phyloP scores from a whole-genome alignment of 768 basidiomycete genomes.

The Xerocomellus dryophilus region DNA sequence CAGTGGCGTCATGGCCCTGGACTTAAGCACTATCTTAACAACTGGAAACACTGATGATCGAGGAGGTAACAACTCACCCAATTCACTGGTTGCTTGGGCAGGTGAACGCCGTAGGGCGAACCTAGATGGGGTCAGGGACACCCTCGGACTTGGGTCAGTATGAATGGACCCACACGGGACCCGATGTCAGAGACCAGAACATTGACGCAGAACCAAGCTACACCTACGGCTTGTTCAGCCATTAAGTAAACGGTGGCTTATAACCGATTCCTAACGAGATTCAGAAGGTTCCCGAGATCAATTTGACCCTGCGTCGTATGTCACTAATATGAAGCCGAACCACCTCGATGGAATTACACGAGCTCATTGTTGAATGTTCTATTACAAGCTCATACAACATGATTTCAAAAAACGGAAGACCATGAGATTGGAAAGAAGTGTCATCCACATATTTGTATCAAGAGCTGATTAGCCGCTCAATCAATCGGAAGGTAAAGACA shows the following conservation, averaged over 20 bases:
- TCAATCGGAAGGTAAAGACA: conserved; percentile 42
- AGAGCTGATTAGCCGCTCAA: conserved; percentile 70
- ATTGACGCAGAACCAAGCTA: background rate
- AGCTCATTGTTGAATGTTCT: background rate
- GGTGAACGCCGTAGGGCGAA: background rate
- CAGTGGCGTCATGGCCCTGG: conserved; percentile 25
- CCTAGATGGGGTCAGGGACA: background rate
- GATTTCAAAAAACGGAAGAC: background rate
- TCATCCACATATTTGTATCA: conserved; percentile 38
- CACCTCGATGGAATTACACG: background rate
- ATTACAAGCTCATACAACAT: background rate
- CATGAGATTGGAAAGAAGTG: background rate
- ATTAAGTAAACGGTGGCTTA: background rate
- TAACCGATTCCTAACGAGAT: background rate
- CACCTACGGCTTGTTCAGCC: background rate
- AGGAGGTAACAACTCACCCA: conserved; percentile 19
- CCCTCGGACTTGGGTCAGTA: too few species aligned
- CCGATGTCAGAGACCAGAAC: background rate
- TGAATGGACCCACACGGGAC: background rate
- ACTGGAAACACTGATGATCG: conserved; percentile 7
- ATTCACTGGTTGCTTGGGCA: conserved; percentile 12
- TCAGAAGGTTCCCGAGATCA: conserved; percentile 7
- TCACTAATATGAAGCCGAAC: background rate
- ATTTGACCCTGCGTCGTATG: background rate
- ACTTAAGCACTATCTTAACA: background rate